Evolutionary conservation across 257 asterid genomes (phyloP).

Genomic region (Solanum chilense): DNA sequence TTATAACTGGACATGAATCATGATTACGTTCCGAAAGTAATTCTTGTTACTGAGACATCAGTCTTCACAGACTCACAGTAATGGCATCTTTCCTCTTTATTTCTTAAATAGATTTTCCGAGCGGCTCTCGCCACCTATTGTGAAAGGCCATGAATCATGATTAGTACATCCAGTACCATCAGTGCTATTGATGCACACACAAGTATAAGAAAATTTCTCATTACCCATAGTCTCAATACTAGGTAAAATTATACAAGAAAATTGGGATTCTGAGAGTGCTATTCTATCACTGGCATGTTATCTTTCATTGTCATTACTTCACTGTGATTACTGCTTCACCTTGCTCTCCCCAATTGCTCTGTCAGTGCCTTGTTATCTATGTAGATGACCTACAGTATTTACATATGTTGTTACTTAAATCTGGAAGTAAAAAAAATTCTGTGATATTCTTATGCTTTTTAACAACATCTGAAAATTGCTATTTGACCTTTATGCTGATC

Average conservation of each 20-base stretch:
- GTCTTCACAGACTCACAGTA: background rate
- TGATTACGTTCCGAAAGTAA: background rate
- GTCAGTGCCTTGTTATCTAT: background rate
- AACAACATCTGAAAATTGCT: background rate
- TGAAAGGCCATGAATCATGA: background rate
- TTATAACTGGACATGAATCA: background rate
- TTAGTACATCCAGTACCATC: background rate
- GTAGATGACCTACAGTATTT: background rate
- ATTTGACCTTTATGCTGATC: background rate
- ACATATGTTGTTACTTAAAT: background rate
- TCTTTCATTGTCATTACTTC: background rate
- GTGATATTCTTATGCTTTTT: background rate
- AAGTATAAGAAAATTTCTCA: background rate
- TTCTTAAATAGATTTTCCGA: background rate
- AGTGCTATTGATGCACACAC: background rate
- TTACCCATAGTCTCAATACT: background rate
- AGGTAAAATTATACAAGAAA: background rate
- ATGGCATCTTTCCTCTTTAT: background rate
- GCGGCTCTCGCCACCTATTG: background rate
- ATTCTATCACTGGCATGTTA: background rate
- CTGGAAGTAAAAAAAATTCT: background rate
- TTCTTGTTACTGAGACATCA: background rate
- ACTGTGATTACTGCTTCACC: background rate
- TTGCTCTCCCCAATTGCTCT: background rate
- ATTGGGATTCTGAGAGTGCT: background rate